phyloP scores from a whole-genome alignment of 805 yeast species.

The Kregervanrija delftensis region DNA sequence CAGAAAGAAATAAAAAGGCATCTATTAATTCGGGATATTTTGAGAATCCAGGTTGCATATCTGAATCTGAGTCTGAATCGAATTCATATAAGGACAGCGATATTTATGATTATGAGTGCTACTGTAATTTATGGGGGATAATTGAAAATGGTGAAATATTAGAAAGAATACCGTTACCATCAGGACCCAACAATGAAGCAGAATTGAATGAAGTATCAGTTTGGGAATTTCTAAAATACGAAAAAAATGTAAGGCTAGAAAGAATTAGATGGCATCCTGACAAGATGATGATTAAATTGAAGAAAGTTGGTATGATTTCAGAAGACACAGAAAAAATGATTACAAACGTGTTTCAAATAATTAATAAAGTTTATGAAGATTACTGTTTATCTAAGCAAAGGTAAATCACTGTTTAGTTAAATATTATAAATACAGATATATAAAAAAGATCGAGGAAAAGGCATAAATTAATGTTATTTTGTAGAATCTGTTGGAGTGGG shows the following conservation, averaged over 20 bases:
- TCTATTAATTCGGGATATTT: no score
- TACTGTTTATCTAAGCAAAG: no score
- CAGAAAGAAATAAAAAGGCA: neutral
- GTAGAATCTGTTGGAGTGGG: slow-evolving; percentile 2
- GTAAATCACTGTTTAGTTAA: no score
- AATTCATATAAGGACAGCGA: neutral
- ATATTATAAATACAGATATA: no score
- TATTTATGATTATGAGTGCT: slow-evolving; percentile 15
- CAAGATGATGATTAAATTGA: slow-evolving; percentile 34
- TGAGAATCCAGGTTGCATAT: no score
- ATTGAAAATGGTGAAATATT: slow-evolving; percentile 3
- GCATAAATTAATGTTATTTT: no score
- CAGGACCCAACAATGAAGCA: slow-evolving; percentile 4
- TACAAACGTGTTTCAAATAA: slow-evolving; percentile 36
- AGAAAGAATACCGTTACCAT: slow-evolving; percentile 17
- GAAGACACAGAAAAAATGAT: slow-evolving; percentile 12
- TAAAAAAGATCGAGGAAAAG: no score
- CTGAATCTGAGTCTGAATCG: no score
- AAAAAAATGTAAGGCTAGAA: slow-evolving; percentile 34
- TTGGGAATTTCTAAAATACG: slow-evolving; percentile 11
- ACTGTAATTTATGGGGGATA: slow-evolving; percentile 24
- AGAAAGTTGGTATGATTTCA: slow-evolving; percentile 2
- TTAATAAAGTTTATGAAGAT: slow-evolving; percentile 32
- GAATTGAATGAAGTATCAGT: slow-evolving; percentile 13
- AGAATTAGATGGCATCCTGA: slow-evolving; percentile 71